Percentiles rank a stretch among this genome's conserved stretches.
Conservation (phyloP, 148 eudicot species). For the Nepenthes mirabilis region DNA sequence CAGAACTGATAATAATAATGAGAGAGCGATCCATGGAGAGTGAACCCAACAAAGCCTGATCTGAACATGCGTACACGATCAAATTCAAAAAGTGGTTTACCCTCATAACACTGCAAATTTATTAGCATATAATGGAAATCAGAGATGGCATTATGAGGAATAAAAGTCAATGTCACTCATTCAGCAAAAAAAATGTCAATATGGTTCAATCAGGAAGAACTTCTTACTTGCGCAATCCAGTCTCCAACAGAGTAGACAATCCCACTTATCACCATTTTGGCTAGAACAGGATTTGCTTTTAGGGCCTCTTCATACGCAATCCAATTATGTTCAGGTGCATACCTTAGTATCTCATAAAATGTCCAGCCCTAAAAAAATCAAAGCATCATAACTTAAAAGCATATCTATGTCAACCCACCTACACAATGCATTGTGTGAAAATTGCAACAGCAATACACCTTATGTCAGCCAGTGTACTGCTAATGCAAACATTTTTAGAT, state of each 20-base stretch:
- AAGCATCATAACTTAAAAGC: not conserved
- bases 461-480: too few species aligned
- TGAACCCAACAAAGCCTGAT: conserved; percentile 63
- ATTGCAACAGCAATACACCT: too few species aligned
- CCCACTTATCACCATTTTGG: conserved; percentile 55
- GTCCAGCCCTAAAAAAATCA: conserved; percentile 42
- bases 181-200: not conserved
- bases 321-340: conserved; percentile 61
- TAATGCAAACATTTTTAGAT: too few species aligned
- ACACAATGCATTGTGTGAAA: too few species aligned
- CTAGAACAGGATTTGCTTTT: conserved; percentile 37
- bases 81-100: conserved; percentile 59
- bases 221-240: conserved; percentile 53
- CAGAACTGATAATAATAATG: conserved; percentile 64
- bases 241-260: conserved; percentile 47
- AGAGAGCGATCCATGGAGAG: conserved; percentile 65
- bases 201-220: not conserved
- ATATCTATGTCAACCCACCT: not conserved
- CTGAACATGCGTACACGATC: conserved; percentile 53
- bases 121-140: not conserved
- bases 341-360: conserved; percentile 39
- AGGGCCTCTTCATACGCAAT: conserved; percentile 52
- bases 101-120: conserved; percentile 49
- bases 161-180: not conserved
- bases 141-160: not conserved